A percentile compares a stretch with the other conserved stretches of the same genome.
Evolutionary conservation across 1,284 basidiomycete genomes (phyloP).

Genomic region (Cryptococcus sp.): DNA sequence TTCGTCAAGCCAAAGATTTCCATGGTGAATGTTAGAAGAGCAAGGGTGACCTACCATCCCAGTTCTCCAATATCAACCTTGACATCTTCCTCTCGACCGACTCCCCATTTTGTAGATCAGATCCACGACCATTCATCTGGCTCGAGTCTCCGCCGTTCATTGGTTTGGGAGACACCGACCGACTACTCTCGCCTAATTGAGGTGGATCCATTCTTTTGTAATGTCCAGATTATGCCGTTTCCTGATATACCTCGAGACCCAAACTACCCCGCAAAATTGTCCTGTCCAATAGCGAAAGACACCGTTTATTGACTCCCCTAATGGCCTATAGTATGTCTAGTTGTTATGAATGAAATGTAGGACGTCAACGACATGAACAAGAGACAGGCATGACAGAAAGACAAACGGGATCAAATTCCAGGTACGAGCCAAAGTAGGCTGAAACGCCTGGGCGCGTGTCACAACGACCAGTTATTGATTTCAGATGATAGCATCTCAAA

Average conservation of each 20-base stretch:
- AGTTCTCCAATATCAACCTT: constrained; percentile 1
- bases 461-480: no score
- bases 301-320: no score
- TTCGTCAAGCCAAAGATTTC: neutral
- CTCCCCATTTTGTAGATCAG: neutral
- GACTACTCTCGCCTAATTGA: constrained; percentile 1
- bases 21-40: neutral
- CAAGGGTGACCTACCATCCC: neutral
- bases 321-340: no score
- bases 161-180: neutral
- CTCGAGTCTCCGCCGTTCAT: neutral
- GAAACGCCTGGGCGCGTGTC: neutral
- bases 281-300: no score
- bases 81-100: neutral
- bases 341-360: no score
- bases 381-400: neutral
- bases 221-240: no score
- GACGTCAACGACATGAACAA: no score
- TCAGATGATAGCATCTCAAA: neutral
- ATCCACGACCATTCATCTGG: neutral
- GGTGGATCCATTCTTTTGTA: neutral
- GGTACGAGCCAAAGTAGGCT: neutral
- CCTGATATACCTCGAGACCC: no score
- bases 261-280: no score
- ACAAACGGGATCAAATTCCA: neutral